These are phyloP conservation scores for Fibroporia radiculosa DNA, from an alignment of 768 basidiomycete species.

Conservation along the genomic window DNA sequence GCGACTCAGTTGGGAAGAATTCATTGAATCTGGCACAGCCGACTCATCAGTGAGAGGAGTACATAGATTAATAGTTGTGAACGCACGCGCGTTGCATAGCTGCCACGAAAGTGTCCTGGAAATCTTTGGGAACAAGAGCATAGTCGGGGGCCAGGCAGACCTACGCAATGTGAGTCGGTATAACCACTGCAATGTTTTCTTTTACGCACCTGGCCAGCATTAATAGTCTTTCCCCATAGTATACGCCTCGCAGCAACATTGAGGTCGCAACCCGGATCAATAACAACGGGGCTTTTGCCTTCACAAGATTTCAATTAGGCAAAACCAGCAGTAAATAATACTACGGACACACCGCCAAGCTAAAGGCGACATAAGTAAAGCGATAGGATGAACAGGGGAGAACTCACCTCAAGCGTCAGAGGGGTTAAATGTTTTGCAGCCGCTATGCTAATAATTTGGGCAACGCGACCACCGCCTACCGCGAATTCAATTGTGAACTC, in stretches of 20 bases:
- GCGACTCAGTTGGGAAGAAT: slow-evolving; percentile 46
- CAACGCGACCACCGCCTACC: slow-evolving; percentile 9
- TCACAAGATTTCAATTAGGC: not conserved
- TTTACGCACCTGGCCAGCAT: slow-evolving; percentile 46
- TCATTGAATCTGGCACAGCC: slow-evolving; percentile 33
- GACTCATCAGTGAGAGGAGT: slow-evolving; percentile 18
- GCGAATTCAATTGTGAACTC: slow-evolving; percentile 48
- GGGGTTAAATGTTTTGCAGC: slow-evolving; percentile 74
- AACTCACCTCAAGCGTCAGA: slow-evolving; percentile 42
- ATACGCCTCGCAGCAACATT: slow-evolving; percentile 60
- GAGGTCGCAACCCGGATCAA: slow-evolving; percentile 56
- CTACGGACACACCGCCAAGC: slow-evolving; percentile 38
- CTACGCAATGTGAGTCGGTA: slow-evolving; percentile 25
- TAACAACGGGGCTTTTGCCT: slow-evolving; percentile 65
- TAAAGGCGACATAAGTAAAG: slow-evolving; percentile 13
- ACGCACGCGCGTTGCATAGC: slow-evolving; percentile 38
- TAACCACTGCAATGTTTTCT: not conserved
- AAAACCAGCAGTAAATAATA: not conserved
- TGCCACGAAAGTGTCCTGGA: slow-evolving; percentile 31
- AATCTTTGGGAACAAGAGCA: slow-evolving; percentile 34
- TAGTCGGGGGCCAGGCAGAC: slow-evolving; percentile 64
- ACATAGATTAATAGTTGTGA: slow-evolving; percentile 15
- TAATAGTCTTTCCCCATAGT: slow-evolving; percentile 73
- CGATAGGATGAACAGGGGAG: not conserved
- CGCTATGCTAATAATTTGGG: slow-evolving; percentile 52